A percentile compares a stretch with the other conserved stretches of the same genome.
phyloP scores from a whole-genome alignment of 2,329 filamentous ascomycete species.

The Trichoderma citrinoviride region DNA sequence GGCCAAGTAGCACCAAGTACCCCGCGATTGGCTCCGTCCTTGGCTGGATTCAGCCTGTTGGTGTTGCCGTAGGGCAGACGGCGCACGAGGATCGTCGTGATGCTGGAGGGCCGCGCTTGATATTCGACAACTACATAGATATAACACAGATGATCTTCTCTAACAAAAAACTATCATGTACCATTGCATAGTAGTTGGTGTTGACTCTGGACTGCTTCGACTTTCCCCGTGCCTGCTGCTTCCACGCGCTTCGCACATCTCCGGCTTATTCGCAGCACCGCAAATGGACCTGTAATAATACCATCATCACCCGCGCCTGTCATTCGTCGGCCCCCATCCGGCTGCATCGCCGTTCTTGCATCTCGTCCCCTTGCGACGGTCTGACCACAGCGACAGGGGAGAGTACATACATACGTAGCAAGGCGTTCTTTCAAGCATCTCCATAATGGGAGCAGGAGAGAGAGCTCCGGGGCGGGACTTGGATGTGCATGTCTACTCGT shows the following conservation, averaged over 20 bases:
- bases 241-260: neutral
- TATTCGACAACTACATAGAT: no score
- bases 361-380: constrained; percentile 5
- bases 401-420: neutral
- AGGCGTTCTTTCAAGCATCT: constrained; percentile 1
- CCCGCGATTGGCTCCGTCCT: constrained; percentile 11
- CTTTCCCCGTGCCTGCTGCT: neutral
- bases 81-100: neutral
- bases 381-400: constrained; percentile 16
- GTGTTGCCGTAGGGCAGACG: constrained; percentile 8
- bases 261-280: constrained; percentile 5
- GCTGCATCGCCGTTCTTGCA: constrained; percentile 8
- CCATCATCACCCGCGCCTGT: neutral
- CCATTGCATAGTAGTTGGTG: no score
- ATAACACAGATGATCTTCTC: no score
- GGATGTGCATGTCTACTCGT: neutral
- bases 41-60: constrained; percentile 7
- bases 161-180: no score
- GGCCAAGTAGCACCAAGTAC: neutral
- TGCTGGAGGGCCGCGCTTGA: no score
- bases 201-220: neutral
- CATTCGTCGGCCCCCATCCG: neutral
- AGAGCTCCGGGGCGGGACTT: neutral
- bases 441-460: constrained; percentile 3
- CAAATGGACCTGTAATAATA: constrained; percentile 1